Percentiles rank a stretch among this genome's conserved stretches.
These are phyloP conservation scores for Fusarium tjaetaba DNA, from an alignment of 2,329 filamentous ascomycete species.

Conservation along the genomic window DNA sequence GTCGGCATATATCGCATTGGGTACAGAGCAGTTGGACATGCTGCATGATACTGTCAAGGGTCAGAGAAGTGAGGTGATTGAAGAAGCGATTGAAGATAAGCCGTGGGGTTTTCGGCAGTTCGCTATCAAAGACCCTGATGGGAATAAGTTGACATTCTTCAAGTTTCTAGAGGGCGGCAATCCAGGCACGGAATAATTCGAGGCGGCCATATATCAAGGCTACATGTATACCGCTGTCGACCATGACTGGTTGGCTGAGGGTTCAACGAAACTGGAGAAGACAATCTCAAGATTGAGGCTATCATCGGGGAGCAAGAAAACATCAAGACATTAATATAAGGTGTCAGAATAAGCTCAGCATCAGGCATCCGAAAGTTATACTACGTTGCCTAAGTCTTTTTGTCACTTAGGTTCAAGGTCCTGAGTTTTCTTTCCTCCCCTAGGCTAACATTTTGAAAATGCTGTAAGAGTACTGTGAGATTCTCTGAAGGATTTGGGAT, in stretches of 20 bases:
- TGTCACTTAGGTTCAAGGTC: not conserved
- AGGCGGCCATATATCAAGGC: not conserved
- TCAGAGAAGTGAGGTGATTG: conserved; percentile 8
- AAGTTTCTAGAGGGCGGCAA: conserved; percentile 28
- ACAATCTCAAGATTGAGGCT: not conserved
- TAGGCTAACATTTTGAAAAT: too few species aligned
- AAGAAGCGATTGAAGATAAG: conserved; percentile 21
- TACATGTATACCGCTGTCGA: not conserved
- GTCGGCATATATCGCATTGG: conserved; percentile 23
- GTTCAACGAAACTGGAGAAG: not conserved
- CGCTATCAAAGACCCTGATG: conserved; percentile 24
- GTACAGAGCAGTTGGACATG: conserved; percentile 19
- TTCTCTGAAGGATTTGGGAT: not conserved
- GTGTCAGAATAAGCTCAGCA: not conserved
- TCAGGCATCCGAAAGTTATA: not conserved
- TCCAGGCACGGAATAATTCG: conserved; percentile 11
- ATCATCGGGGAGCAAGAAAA: not conserved
- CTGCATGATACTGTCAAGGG: conserved; percentile 17
- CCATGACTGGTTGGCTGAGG: not conserved
- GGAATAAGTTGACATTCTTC: conserved; percentile 30
- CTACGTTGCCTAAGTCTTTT: not conserved
- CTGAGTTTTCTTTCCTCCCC: not conserved
- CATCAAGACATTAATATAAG: not conserved
- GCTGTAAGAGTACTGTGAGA: not conserved
- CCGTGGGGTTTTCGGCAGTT: conserved; percentile 32